A percentile compares a stretch with the other conserved stretches of the same genome.
phyloP scores from a whole-genome alignment of 495 filamentous ascomycete species.

The Recurvomyces mirabilis region DNA sequence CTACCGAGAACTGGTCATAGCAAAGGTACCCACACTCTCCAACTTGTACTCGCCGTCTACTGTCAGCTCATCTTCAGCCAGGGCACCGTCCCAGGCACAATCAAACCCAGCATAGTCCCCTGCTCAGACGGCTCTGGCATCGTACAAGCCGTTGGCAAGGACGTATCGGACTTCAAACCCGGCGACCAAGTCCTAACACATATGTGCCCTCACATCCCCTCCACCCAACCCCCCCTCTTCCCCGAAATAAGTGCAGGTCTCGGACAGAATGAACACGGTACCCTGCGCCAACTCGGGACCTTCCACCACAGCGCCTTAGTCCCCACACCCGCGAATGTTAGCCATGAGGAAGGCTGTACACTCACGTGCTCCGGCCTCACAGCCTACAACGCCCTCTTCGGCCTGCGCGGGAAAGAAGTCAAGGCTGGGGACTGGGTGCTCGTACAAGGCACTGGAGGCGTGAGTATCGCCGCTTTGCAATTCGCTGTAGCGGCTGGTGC shows the following conservation, averaged over 20 bases:
- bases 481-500: slow-evolving; percentile 17
- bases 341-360: slow-evolving; percentile 23
- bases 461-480: slow-evolving; percentile 18
- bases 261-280: slow-evolving; percentile 7
- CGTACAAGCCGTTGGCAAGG: slow-evolving; percentile 12
- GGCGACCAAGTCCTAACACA: slow-evolving; percentile 21
- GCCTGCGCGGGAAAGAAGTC: slow-evolving; percentile 16
- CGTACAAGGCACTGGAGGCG: slow-evolving; percentile 24
- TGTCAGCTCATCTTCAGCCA: neutral
- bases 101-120: slow-evolving; percentile 11
- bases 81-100: slow-evolving; percentile 8
- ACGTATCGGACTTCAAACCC: slow-evolving; percentile 5
- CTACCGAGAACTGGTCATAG: slow-evolving; percentile 18
- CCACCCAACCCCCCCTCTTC: slow-evolving; percentile 8
- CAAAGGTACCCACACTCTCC: slow-evolving; percentile 1
- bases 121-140: slow-evolving; percentile 29
- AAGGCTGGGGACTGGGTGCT: slow-evolving; percentile 23
- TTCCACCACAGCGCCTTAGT: slow-evolving; percentile 21
- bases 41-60: neutral
- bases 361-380: slow-evolving; percentile 30
- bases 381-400: slow-evolving; percentile 32
- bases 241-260: slow-evolving; percentile 9
- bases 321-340: slow-evolving; percentile 22
- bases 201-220: neutral
- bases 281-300: slow-evolving; percentile 14